Percentiles rank a stretch among this genome's conserved stretches.
Conservation (phyloP, 2,329 filamentous ascomycete genomes). For the Colletotrichum sublineola region DNA sequence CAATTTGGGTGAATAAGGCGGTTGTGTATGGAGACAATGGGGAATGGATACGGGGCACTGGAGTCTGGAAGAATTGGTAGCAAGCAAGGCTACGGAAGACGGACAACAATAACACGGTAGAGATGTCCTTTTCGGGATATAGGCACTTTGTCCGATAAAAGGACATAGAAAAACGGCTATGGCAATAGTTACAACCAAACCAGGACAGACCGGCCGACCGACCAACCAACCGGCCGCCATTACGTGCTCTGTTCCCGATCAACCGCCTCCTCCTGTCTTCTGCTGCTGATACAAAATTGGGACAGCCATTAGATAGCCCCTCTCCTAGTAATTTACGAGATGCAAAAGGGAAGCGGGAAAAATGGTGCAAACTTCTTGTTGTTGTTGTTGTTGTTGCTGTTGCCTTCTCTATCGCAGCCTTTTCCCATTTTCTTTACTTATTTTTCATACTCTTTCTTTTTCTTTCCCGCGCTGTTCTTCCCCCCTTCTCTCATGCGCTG, state of each 20-base stretch:
- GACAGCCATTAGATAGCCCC: neutral
- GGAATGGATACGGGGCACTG: slow-evolving; percentile 16
- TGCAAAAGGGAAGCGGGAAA: slow-evolving; percentile 16
- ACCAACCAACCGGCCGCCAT: slow-evolving; percentile 10
- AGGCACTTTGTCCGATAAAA: neutral
- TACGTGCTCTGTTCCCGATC: neutral
- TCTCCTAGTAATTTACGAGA: slow-evolving; percentile 29
- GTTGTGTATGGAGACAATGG: slow-evolving; percentile 30
- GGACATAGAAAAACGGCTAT: neutral
- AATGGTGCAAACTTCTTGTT: neutral
- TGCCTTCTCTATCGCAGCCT: neutral
- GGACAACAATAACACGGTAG: slow-evolving; percentile 22
- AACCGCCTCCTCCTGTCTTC: neutral
- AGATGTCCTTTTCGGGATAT: slow-evolving; percentile 28
- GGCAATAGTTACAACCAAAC: slow-evolving; percentile 22
- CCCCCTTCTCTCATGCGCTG: slow-evolving; percentile 9
- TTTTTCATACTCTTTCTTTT: neutral
- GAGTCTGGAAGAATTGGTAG: slow-evolving; percentile 10
- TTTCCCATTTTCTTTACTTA: neutral
- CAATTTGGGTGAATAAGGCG: slow-evolving; percentile 37
- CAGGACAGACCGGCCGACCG: neutral
- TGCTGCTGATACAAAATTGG: slow-evolving; percentile 5
- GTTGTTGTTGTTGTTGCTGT: neutral
- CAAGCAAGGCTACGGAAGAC: slow-evolving; percentile 4
- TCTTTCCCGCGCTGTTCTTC: neutral